Conservation (phyloP, 192 early-diverging fungal genomes). For the Podila epicladia region DNA sequence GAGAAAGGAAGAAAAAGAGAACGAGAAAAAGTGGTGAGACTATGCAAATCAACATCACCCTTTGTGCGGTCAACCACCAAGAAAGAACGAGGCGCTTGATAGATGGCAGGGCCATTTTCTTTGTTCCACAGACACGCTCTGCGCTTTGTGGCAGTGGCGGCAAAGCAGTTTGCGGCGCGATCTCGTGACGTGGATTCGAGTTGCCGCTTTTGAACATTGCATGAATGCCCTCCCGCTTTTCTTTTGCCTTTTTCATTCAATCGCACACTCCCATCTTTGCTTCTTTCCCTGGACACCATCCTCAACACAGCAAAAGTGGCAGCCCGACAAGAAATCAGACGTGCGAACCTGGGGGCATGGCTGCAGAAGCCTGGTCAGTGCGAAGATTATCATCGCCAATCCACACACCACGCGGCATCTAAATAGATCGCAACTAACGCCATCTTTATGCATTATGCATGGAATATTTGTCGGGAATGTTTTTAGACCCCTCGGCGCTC, state of each 20-base stretch:
- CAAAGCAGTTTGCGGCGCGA: too few relatives aligned
- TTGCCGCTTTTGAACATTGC: too few relatives aligned
- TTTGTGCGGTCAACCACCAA: too few relatives aligned
- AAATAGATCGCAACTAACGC: neutral
- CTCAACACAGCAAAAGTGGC: conserved; percentile 29
- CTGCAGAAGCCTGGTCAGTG: conserved; percentile 30
- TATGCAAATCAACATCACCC: too few relatives aligned
- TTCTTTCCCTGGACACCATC: neutral
- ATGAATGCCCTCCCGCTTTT: neutral
- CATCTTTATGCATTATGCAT: too few relatives aligned
- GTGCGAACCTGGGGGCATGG: conserved; percentile 46
- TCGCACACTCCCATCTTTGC: neutral
- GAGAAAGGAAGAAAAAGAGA: conserved; percentile 1
- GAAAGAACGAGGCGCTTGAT: too few relatives aligned
- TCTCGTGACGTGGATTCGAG: too few relatives aligned
- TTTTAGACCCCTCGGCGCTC: conserved; percentile 51
- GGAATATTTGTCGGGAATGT: too few relatives aligned
- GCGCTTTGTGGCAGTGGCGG: too few relatives aligned
- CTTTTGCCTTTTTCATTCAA: neutral
- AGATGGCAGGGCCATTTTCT: too few relatives aligned
- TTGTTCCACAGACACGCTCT: too few relatives aligned
- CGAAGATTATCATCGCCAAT: neutral
- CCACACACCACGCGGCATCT: neutral
- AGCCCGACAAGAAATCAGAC: conserved; percentile 38
- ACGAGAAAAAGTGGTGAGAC: neutral